Evolutionary conservation across 495 filamentous ascomycete species (phyloP).

Genomic region (Aspergillus biplanus): DNA sequence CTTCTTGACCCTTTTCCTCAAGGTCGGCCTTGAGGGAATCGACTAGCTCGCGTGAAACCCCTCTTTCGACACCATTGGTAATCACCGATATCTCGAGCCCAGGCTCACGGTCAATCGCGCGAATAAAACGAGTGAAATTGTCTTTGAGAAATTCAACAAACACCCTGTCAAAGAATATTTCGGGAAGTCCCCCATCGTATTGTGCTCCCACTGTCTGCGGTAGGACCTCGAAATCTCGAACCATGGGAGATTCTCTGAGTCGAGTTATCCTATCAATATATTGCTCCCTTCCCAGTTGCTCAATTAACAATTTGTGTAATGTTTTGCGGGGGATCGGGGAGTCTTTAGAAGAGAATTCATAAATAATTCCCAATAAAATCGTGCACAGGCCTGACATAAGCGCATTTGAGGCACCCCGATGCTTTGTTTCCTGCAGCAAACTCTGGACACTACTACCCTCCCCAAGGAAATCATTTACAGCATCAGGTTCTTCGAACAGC

Average conservation of each 20-base stretch:
- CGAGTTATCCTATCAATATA: slow-evolving; percentile 85
- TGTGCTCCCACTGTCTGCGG: slow-evolving; percentile 65
- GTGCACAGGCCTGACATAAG: slow-evolving; percentile 83
- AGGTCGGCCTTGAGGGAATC: slow-evolving; percentile 80
- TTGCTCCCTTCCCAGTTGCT: slow-evolving; percentile 80
- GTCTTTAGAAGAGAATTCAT: slow-evolving; percentile 97
- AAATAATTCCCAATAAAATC: slow-evolving; percentile 82
- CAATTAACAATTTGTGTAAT: slow-evolving; percentile 77
- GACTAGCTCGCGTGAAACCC: slow-evolving; percentile 79
- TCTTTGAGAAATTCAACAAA: slow-evolving; percentile 97
- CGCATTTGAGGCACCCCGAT: slow-evolving; percentile 58
- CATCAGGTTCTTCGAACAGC: slow-evolving; percentile 91
- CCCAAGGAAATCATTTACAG: slow-evolving; percentile 90
- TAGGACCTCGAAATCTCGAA: slow-evolving; percentile 91
- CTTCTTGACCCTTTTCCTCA: slow-evolving; percentile 67
- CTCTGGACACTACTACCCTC: slow-evolving; percentile 92
- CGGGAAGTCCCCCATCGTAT: slow-evolving; percentile 67
- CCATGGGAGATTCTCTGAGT: slow-evolving; percentile 75
- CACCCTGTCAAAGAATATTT: slow-evolving; percentile 80
- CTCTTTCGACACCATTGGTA: slow-evolving; percentile 78
- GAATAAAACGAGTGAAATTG: slow-evolving; percentile 82
- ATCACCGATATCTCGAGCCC: slow-evolving; percentile 80
- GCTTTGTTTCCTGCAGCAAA: slow-evolving; percentile 74
- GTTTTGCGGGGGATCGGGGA: slow-evolving; percentile 85
- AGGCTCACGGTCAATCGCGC: slow-evolving; percentile 91